phyloP scores from a whole-genome alignment of 2,329 filamentous ascomycete genomes.

The Sporothrix humicola region DNA sequence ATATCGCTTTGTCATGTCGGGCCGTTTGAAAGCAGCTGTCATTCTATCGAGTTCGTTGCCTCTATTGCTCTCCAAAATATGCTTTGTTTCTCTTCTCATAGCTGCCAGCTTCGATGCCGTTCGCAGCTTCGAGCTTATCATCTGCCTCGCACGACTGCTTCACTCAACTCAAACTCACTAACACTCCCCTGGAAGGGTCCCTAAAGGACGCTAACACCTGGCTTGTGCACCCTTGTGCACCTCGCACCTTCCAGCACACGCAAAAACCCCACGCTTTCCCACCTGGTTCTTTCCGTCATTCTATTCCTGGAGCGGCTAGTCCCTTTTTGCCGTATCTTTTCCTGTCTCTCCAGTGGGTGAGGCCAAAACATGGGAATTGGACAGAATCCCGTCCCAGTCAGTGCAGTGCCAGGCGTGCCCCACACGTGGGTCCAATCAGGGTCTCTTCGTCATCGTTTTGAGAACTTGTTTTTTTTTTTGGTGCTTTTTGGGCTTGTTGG shows the following conservation, averaged over 20 bases:
- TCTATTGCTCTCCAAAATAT: background rate
- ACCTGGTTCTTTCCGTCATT: background rate
- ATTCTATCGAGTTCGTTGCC: background rate
- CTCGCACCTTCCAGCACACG: slow-evolving; percentile 2
- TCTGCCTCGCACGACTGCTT: background rate
- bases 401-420: background rate
- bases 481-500: background rate
- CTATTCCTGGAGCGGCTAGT: slow-evolving; percentile 20
- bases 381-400: background rate
- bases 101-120: background rate
- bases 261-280: background rate
- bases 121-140: background rate
- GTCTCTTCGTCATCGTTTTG: slow-evolving; percentile 19
- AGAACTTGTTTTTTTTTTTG: slow-evolving; percentile 15
- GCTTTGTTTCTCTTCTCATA: background rate
- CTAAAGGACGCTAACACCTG: background rate
- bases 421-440: slow-evolving; percentile 8
- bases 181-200: background rate
- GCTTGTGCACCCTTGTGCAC: background rate
- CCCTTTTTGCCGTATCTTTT: slow-evolving; percentile 6
- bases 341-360: no score
- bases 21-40: background rate
- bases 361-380: background rate
- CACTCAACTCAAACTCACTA: background rate
- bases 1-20: background rate